phyloP scores from a whole-genome alignment of 73 alveolate genomes.

The Paramecium sonneborni region DNA sequence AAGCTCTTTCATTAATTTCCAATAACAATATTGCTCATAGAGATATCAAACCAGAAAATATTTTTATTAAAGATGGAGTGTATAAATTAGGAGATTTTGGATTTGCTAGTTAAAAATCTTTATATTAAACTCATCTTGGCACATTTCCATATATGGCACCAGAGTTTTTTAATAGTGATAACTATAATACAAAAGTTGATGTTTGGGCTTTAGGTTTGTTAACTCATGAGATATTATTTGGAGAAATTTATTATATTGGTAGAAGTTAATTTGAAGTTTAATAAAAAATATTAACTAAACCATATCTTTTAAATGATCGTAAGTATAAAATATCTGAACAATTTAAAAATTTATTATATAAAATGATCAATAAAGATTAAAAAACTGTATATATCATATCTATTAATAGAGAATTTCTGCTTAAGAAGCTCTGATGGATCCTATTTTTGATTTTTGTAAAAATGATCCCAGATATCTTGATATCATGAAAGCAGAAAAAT shows the following conservation, averaged over 20 bases:
- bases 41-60: slow-evolving; percentile 63
- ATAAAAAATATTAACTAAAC: slow-evolving; percentile 44
- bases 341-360: not conserved
- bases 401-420: slow-evolving; percentile 19
- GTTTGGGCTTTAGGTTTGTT: slow-evolving; percentile 60
- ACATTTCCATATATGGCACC: slow-evolving; percentile 70
- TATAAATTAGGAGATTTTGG: slow-evolving; percentile 64
- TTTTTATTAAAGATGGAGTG: slow-evolving; percentile 57
- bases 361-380: not conserved
- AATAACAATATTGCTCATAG: slow-evolving; percentile 60
- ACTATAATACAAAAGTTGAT: slow-evolving; percentile 53
- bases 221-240: slow-evolving; percentile 54
- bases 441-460: not conserved
- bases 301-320: not conserved
- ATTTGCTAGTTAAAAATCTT: slow-evolving; percentile 53
- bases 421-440: not conserved
- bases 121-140: slow-evolving; percentile 55
- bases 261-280: slow-evolving; percentile 53
- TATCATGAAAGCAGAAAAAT: not conserved
- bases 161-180: slow-evolving; percentile 40
- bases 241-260: slow-evolving; percentile 56
- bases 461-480: not conserved
- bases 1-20: slow-evolving; percentile 23
- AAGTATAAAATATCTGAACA: not conserved
- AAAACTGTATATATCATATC: not conserved